These are phyloP conservation scores for Cercis canadensis DNA, from an alignment of 306 rosid genomes.

Conservation along the genomic window DNA sequence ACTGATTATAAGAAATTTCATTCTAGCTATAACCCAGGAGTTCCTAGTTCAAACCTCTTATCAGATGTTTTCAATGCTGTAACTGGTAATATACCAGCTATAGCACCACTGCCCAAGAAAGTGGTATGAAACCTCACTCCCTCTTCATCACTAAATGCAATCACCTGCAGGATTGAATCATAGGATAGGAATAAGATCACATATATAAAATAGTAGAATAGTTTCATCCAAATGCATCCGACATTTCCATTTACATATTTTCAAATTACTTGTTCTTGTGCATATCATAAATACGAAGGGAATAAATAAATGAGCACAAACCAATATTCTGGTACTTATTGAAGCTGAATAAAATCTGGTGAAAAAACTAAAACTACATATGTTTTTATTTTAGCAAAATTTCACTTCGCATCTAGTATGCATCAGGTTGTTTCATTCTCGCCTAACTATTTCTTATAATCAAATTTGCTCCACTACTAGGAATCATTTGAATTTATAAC, in stretches of 20 bases:
- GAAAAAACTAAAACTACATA: neutral
- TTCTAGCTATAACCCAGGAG: constrained; percentile 14
- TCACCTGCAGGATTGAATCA: constrained; percentile 62
- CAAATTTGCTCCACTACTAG: neutral
- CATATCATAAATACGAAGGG: neutral
- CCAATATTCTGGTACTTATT: neutral
- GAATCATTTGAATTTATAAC: neutral
- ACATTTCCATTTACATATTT: neutral
- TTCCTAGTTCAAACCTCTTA: constrained; percentile 66
- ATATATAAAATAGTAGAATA: constrained; percentile 13
- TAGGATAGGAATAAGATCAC: constrained; percentile 14
- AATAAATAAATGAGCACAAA: constrained; percentile 1
- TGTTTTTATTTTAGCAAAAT: neutral
- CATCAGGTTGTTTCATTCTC: neutral
- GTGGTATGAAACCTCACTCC: constrained; percentile 97
- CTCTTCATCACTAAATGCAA: constrained; percentile 96
- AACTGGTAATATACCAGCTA: constrained; percentile 81
- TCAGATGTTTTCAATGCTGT: constrained; percentile 69
- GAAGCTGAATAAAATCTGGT: neutral
- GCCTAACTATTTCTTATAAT: neutral
- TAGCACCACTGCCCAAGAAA: constrained; percentile 89
- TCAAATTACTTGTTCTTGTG: constrained; percentile 9
- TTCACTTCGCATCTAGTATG: neutral
- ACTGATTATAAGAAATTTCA: constrained; percentile 10
- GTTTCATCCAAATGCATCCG: neutral